Evolutionary conservation across 2,329 filamentous ascomycete genomes (phyloP).

Genomic region (Stagonosporopsis chrysanthemi): DNA sequence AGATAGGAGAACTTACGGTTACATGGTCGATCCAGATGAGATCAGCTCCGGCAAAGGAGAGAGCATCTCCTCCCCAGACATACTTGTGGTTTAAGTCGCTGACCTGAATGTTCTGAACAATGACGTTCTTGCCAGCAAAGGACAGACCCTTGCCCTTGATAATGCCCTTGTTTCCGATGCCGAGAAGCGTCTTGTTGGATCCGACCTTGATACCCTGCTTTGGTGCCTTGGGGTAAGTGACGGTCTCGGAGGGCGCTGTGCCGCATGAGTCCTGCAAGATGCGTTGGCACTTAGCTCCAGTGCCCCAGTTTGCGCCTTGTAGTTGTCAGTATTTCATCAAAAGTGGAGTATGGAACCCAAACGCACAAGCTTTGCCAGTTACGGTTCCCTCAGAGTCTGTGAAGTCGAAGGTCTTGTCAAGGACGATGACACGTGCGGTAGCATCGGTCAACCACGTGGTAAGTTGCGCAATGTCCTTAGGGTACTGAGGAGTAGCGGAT

Average conservation of each 20-base stretch:
- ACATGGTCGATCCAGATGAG: conserved; percentile 46
- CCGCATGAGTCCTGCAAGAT: conserved; percentile 30
- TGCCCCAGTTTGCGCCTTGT: conserved; percentile 23
- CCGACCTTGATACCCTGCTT: conserved; percentile 40
- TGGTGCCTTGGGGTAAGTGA: conserved; percentile 44
- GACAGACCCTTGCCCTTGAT: conserved; percentile 53
- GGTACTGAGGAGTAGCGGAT: conserved; percentile 19
- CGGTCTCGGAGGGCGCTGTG: conserved; percentile 13
- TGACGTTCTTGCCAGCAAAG: conserved; percentile 45
- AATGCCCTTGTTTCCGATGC: conserved; percentile 48
- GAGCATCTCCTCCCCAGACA: conserved; percentile 49
- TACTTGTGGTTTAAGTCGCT: conserved; percentile 48
- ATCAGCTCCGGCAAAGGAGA: conserved; percentile 40
- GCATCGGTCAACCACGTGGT: conserved; percentile 35
- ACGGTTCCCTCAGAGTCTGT: conserved; percentile 31
- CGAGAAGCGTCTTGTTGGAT: conserved; percentile 53
- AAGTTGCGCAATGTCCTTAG: conserved; percentile 22
- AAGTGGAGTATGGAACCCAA: background rate
- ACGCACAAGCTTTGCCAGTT: conserved; percentile 22
- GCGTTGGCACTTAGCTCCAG: conserved; percentile 23
- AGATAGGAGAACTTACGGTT: conserved; percentile 7
- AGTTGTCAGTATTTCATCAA: background rate
- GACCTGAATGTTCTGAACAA: conserved; percentile 51
- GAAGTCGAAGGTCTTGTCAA: conserved; percentile 40
- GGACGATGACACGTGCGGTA: conserved; percentile 47